Conservation (phyloP, 768 basidiomycete genomes). For the Tylopilus sp. region DNA sequence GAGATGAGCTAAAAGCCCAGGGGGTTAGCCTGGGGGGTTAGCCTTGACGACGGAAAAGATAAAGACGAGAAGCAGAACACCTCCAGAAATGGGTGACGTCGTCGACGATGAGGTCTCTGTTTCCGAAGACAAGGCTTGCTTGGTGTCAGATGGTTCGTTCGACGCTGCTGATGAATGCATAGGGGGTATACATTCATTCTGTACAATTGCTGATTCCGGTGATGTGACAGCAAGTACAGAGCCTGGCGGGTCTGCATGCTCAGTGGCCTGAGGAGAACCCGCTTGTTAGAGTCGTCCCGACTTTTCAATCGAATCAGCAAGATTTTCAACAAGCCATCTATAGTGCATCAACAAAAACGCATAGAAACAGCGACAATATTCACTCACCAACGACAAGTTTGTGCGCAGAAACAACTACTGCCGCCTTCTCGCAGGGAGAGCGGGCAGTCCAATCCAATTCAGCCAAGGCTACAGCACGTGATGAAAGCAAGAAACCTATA, state of each 20-base stretch:
- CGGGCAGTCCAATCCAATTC: conserved; percentile 46
- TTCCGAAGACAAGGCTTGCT: conserved; percentile 12
- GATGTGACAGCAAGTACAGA: conserved; percentile 5
- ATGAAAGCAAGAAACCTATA: conserved; percentile 26
- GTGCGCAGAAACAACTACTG: conserved; percentile 79
- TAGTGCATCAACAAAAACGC: not conserved
- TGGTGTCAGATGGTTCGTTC: not conserved
- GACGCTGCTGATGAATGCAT: conserved; percentile 5
- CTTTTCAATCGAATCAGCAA: conserved; percentile 74
- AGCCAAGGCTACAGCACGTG: conserved; percentile 43
- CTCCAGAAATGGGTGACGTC: conserved; percentile 68
- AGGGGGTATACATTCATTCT: conserved; percentile 6
- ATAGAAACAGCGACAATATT: not conserved
- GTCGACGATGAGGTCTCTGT: conserved; percentile 10
- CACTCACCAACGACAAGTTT: conserved; percentile 69
- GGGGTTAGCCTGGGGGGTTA: no score
- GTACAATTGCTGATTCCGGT: not conserved
- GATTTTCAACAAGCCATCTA: conserved; percentile 71
- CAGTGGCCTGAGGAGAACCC: not conserved
- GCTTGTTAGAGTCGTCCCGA: conserved; percentile 37
- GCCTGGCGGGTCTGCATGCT: not conserved
- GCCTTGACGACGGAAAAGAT: conserved; percentile 93
- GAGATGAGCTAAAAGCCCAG: conserved; percentile 61
- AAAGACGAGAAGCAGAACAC: conserved; percentile 88
- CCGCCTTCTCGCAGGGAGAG: conserved; percentile 76